Conservation (phyloP, 257 asterid genomes). For the Salvia rosmarinus region DNA sequence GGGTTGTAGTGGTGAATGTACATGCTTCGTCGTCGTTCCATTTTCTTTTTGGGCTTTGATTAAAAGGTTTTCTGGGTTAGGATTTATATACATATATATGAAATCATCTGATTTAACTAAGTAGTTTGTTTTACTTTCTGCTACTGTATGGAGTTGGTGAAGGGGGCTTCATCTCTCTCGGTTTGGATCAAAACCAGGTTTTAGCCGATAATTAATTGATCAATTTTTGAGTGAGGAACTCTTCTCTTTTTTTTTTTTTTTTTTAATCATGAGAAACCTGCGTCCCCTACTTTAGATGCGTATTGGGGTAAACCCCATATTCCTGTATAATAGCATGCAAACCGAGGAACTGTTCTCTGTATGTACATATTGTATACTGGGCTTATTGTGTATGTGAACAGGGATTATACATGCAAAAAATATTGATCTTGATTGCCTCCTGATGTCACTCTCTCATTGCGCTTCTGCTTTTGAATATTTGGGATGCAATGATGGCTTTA, state of each 20-base stretch:
- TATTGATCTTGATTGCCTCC: neutral
- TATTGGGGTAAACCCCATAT: too few species aligned
- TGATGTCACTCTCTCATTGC: neutral
- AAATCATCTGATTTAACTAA: neutral
- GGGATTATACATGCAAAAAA: slow-evolving; percentile 33
- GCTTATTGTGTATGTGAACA: slow-evolving; percentile 21
- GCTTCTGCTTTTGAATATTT: too few species aligned
- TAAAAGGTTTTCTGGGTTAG: neutral
- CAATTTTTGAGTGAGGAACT: neutral
- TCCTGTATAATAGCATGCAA: too few species aligned
- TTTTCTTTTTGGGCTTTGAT: neutral
- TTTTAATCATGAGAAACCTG: too few species aligned
- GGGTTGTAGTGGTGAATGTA: neutral
- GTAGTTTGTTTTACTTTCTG: neutral
- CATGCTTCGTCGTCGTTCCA: neutral
- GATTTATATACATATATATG: neutral
- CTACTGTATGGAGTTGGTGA: too few species aligned
- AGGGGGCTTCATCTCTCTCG: neutral
- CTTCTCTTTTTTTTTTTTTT: neutral
- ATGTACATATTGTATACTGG: slow-evolving; percentile 29
- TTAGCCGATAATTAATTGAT: neutral
- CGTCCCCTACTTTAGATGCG: too few species aligned
- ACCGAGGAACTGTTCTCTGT: slow-evolving; percentile 4
- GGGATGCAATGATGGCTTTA: slow-evolving; percentile 12
- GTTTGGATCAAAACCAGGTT: neutral